These are phyloP conservation scores for Xylariales sp. DNA, from an alignment of 2,329 filamentous ascomycete species.

Conservation along the genomic window DNA sequence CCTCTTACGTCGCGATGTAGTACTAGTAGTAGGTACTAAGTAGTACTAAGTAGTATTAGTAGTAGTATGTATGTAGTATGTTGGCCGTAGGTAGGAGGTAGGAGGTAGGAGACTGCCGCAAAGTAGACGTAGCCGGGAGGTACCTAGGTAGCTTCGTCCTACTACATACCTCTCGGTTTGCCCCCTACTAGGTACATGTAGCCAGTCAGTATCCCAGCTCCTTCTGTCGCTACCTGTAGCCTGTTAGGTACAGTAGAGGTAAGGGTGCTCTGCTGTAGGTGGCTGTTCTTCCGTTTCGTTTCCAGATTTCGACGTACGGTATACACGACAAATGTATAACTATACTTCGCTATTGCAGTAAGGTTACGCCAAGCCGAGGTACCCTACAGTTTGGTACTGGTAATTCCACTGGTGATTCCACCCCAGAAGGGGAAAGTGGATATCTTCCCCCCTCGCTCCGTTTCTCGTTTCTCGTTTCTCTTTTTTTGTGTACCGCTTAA, in stretches of 20 bases:
- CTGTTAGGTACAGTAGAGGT: too few relatives aligned
- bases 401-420: not conserved
- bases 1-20: constrained; percentile 5
- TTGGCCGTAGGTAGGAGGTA: not conserved
- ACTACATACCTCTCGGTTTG: too few relatives aligned
- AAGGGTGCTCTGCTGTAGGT: not conserved
- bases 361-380: not conserved
- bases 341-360: not conserved
- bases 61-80: not conserved
- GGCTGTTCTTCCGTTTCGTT: constrained; percentile 10
- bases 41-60: not conserved
- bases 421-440: constrained; percentile 15
- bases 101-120: not conserved
- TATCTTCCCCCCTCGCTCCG: constrained; percentile 7
- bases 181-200: too few relatives aligned
- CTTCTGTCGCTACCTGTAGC: too few relatives aligned
- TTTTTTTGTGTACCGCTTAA: not conserved
- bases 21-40: not conserved
- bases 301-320: not conserved
- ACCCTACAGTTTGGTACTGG: constrained; percentile 25
- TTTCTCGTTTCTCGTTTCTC: constrained; percentile 14
- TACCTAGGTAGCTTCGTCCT: too few relatives aligned
- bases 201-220: too few relatives aligned
- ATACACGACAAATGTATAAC: not conserved
- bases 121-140: too few relatives aligned